phyloP scores from a whole-genome alignment of 2,329 filamentous ascomycete species.

The Grosmannia clavigera region DNA sequence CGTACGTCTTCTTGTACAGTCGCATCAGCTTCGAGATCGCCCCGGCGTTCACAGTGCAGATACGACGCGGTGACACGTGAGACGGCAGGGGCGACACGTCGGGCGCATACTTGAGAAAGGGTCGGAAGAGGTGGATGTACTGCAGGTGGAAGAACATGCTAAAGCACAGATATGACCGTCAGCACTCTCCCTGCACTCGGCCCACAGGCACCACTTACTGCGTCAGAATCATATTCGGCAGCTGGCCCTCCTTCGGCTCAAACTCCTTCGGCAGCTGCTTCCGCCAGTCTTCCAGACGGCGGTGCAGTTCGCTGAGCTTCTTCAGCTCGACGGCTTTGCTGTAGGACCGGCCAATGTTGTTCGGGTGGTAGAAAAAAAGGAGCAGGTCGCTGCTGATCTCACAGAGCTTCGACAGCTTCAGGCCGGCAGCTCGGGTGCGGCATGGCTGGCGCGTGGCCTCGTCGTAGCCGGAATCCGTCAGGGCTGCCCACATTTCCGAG shows the following conservation, averaged over 20 bases:
- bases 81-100: conserved; percentile 68
- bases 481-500: conserved; percentile 67
- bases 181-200: not conserved
- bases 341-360: conserved; percentile 45
- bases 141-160: conserved; percentile 93
- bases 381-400: conserved; percentile 91
- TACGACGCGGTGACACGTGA: conserved; percentile 79
- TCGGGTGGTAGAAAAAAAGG: conserved; percentile 82
- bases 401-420: conserved; percentile 72
- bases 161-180: not conserved
- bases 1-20: conserved; percentile 84
- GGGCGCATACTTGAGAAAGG: conserved; percentile 84
- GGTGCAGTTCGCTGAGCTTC: conserved; percentile 84
- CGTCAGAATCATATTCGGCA: conserved; percentile 67
- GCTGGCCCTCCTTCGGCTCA: conserved; percentile 76
- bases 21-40: conserved; percentile 90
- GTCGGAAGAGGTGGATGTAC: conserved; percentile 90
- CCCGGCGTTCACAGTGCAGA: conserved; percentile 81
- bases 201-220: conserved; percentile 51
- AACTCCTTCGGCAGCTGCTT: conserved; percentile 73
- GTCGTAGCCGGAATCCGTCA: conserved; percentile 65
- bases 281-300: conserved; percentile 80
- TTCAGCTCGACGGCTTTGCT: conserved; percentile 79
- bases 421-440: conserved; percentile 65
- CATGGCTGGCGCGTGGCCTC: conserved; percentile 65